Base-by-base conservation (phyloP, 2,329 filamentous ascomycete species). In the Torrubiella hemipterigena region DNA sequence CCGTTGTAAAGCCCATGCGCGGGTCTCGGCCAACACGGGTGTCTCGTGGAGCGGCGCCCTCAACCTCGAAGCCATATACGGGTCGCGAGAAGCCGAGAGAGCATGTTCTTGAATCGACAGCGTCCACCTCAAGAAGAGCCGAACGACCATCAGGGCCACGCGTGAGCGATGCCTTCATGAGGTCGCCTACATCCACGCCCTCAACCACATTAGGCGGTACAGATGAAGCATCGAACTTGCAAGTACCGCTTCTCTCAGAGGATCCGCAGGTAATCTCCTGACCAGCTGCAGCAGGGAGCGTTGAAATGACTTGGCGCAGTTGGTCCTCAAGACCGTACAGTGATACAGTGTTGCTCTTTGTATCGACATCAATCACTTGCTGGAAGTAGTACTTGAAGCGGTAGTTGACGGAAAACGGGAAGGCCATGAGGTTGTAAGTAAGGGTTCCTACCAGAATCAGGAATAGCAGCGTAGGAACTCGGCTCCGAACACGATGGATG, bases 371-470 rank as follows among this genome's bases (percentile, higher is more conserved):
- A 29, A 95, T 63, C 8, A 72, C 71, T 51, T 98, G 87, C 30
- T 82, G 63, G 52, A 96, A 95, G 54, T 77, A 93, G 29, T 89
- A 67, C 55, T 96, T 96, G 53, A 93, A 74, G 22, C 84, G 73
- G 49, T 77, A 81, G 36, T 75, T 68, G 15, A 71, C 59, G 1
- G 84, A 91, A 56, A 96, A 96, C 0, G 91, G 91, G 53, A 94
- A 95, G 2, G 82, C 83, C 3, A 73, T 58, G 5, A 95, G 69
- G 48, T 93, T 93, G 61, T 94, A 96, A 34, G 87, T 69, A 17
- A 93, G 58, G 2, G 85, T 93, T 18, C 67, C 82, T 16, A 73
- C 47, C 38, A 86, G 83, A 7, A 94, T 60, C 10, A 78, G 49
- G 17, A 93, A 64, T 12, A 95, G 55, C 44, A 93, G 77, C 0